phyloP scores from a whole-genome alignment of 108 stramenopile species.

The Mayamaea pseudoterrestris region DNA sequence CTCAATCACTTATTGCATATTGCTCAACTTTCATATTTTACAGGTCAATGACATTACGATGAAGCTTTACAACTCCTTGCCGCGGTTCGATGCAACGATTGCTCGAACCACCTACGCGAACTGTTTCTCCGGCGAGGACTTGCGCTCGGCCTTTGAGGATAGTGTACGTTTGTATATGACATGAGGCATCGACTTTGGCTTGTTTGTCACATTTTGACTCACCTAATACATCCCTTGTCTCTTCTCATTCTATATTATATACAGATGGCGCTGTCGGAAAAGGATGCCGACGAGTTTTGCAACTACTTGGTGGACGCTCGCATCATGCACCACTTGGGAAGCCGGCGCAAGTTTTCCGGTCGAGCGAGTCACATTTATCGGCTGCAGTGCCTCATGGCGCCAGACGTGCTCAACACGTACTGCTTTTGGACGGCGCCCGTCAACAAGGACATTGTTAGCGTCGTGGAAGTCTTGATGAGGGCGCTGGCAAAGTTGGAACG shows the following conservation, averaged over 20 bases:
- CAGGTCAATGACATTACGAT: conserved; percentile 28
- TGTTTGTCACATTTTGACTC: too few species aligned
- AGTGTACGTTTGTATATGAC: too few species aligned
- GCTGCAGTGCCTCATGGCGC: conserved; percentile 21
- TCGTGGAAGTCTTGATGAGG: conserved; percentile 15
- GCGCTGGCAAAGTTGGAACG: conserved; percentile 1
- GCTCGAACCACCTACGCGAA: conserved; percentile 15
- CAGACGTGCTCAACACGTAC: conserved; percentile 38
- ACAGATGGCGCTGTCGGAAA: too few species aligned
- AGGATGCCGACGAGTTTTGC: too few species aligned
- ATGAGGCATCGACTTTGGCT: too few species aligned
- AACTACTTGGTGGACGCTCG: too few species aligned
- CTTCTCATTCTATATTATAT: too few species aligned
- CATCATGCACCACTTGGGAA: too few species aligned
- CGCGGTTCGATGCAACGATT: conserved; percentile 6
- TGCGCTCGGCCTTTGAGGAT: too few species aligned
- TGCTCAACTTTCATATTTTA: too few species aligned
- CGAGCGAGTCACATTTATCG: conserved; percentile 19
- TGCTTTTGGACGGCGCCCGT: conserved; percentile 27
- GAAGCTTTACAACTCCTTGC: conserved; percentile 18
- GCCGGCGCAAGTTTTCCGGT: conserved; percentile 25
- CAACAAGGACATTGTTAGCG: conserved; percentile 14
- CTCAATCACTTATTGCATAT: too few species aligned
- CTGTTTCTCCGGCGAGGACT: conserved; percentile 20
- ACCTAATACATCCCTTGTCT: too few species aligned